phyloP scores from a whole-genome alignment of 163 green algal genomes.

The Chlorella variabilis region DNA sequence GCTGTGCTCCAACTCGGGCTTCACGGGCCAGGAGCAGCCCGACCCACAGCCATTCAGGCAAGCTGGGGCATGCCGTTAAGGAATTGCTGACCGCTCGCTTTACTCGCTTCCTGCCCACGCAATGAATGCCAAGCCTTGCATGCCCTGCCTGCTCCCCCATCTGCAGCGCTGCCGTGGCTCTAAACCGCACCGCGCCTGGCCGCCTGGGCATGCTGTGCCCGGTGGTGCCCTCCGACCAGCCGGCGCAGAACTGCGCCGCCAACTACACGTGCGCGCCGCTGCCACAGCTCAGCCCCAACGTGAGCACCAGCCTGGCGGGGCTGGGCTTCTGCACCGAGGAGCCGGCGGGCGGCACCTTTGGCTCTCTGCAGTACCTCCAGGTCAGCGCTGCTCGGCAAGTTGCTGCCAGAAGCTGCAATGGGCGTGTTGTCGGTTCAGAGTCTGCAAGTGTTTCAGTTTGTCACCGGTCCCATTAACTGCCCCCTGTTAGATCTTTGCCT shows the following conservation, averaged over 20 bases:
- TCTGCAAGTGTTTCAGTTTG: too few species aligned
- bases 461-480: too few species aligned
- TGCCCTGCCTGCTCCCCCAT: too few species aligned
- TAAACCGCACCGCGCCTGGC: conserved; percentile 25
- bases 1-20: neutral
- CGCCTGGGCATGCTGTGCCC: conserved; percentile 14
- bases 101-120: too few species aligned
- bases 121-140: too few species aligned
- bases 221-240: neutral
- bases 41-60: neutral
- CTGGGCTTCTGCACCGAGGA: conserved; percentile 17
- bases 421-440: too few species aligned
- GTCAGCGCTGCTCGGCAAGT: neutral
- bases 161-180: neutral
- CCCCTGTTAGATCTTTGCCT: too few species aligned
- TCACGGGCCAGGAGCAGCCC: too few species aligned
- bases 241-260: neutral
- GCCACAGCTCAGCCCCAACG: conserved; percentile 1
- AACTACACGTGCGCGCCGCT: conserved; percentile 33
- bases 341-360: neutral
- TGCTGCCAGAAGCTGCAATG: too few species aligned
- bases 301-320: conserved; percentile 5
- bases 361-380: conserved; percentile 6
- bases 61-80: too few species aligned
- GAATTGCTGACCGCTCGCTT: too few species aligned